A percentile compares a stretch with the other conserved stretches of the same genome.
Conservation (phyloP, 495 filamentous ascomycete genomes). For the Acidomyces sp. region DNA sequence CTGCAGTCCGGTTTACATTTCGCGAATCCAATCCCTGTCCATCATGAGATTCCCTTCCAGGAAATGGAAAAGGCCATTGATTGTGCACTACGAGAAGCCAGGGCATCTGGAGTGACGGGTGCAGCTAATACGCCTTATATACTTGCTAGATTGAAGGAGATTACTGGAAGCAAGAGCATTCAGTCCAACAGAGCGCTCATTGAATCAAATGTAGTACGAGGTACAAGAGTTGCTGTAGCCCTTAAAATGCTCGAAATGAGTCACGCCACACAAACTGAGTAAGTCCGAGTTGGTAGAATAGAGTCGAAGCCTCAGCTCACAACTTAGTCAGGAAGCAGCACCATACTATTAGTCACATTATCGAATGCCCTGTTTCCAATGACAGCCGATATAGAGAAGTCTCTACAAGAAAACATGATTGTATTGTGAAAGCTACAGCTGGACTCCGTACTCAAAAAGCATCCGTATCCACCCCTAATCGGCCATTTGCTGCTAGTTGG, state of each 20-base stretch:
- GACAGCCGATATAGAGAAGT: too few relatives aligned
- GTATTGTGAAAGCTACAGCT: too few relatives aligned
- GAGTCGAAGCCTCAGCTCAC: not conserved
- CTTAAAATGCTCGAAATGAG: conserved; percentile 46
- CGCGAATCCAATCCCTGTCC: conserved; percentile 71
- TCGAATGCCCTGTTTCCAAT: too few relatives aligned
- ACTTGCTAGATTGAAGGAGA: conserved; percentile 62
- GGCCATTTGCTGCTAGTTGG: too few relatives aligned
- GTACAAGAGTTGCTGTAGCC: conserved; percentile 65
- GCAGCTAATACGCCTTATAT: conserved; percentile 84
- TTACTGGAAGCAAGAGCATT: conserved; percentile 61
- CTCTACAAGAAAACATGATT: too few relatives aligned
- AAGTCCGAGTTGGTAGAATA: conserved; percentile 4
- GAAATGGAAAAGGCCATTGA: conserved; percentile 65
- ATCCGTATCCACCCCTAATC: too few relatives aligned
- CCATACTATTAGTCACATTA: too few relatives aligned
- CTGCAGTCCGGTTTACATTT: conserved; percentile 66
- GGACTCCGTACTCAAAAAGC: too few relatives aligned
- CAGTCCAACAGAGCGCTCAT: conserved; percentile 66
- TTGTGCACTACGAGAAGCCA: conserved; percentile 58
- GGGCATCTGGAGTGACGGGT: conserved; percentile 53
- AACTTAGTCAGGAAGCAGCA: too few relatives aligned
- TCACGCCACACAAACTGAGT: not conserved
- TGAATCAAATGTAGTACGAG: conserved; percentile 64
- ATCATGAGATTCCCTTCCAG: conserved; percentile 51